phyloP scores from a whole-genome alignment of 305 asterid species.

The Withania somnifera region DNA sequence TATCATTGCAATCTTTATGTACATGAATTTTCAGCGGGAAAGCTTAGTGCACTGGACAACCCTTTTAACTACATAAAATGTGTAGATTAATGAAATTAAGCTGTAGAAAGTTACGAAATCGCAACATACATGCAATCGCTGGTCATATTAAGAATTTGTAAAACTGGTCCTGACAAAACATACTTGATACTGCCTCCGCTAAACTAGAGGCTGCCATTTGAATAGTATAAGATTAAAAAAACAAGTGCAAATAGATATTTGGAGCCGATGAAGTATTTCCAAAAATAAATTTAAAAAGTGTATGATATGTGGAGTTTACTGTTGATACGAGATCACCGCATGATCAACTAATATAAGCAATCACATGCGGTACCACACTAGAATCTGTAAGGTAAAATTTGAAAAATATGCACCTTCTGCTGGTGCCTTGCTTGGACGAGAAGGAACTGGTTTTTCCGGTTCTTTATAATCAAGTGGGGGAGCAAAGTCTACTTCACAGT shows the following conservation, averaged over 20 bases:
- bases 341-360: not conserved
- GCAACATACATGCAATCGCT: not conserved
- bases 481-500: conserved; percentile 99
- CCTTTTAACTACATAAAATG: not conserved
- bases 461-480: conserved; percentile 98
- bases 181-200: not conserved
- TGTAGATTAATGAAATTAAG: no score
- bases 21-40: not conserved
- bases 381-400: not conserved
- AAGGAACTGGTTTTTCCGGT: conserved; percentile 56
- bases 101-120: not conserved
- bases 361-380: not conserved
- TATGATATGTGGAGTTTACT: not conserved
- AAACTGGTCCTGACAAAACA: not conserved
- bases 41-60: not conserved
- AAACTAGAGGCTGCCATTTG: not conserved
- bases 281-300: not conserved
- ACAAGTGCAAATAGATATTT: not conserved
- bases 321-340: not conserved
- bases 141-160: not conserved
- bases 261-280: conserved; percentile 1
- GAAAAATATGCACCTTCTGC: conserved; percentile 43
- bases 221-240: not conserved
- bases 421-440: conserved; percentile 50
- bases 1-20: no score